These are phyloP conservation scores for Nakaseomyces sp. DNA, from an alignment of 1,139 yeast genomes.

Conservation along the genomic window DNA sequence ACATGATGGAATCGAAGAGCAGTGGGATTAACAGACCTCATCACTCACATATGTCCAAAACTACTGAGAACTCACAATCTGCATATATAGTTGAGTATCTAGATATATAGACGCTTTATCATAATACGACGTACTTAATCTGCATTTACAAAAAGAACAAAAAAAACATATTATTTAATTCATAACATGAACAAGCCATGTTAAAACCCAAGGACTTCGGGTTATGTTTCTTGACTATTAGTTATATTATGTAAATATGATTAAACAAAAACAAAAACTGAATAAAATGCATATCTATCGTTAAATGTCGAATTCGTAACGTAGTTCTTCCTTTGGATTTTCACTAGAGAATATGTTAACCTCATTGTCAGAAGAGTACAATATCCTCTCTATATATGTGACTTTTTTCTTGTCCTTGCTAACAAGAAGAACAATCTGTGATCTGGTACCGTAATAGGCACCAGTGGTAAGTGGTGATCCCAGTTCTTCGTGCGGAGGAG, in stretches of 20 bases:
- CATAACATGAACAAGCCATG: no score
- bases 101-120: constrained; percentile 1
- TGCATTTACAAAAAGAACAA: constrained; percentile 6
- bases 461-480: constrained; percentile 36
- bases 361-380: constrained; percentile 34
- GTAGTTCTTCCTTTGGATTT: constrained; percentile 16
- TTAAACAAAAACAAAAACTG: no score
- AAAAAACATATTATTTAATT: neutral
- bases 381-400: constrained; percentile 38
- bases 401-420: constrained; percentile 39
- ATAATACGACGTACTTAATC: neutral
- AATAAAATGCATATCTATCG: neutral
- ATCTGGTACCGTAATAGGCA: constrained; percentile 73
- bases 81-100: constrained; percentile 6
- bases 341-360: constrained; percentile 12
- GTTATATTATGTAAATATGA: no score
- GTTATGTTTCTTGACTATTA: no score
- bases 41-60: neutral
- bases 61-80: constrained; percentile 4
- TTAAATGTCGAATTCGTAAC: constrained; percentile 16
- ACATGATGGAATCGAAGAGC: constrained; percentile 23
- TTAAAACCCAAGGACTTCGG: no score
- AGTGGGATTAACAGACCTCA: neutral
- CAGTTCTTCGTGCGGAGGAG: constrained; percentile 29
- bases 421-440: constrained; percentile 71